Evolutionary conservation across 257 asterid genomes (phyloP).

Genomic region (Gentiana dahurica): DNA sequence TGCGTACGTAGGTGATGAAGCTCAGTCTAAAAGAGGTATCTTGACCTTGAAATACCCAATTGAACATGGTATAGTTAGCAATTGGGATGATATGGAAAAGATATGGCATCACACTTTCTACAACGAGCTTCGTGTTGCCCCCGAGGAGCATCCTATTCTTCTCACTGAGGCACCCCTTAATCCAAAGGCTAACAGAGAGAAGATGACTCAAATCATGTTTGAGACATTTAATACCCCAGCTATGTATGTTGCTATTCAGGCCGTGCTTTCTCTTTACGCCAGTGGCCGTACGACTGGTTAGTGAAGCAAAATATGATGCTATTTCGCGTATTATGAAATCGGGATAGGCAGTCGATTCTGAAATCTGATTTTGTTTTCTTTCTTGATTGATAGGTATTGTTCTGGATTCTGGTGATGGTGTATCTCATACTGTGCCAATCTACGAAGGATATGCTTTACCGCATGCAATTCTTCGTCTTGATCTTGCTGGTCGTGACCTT

Average conservation of each 20-base stretch:
- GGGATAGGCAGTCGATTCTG: too few species aligned
- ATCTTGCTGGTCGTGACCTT: slow-evolving; percentile 44
- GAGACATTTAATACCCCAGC: slow-evolving; percentile 43
- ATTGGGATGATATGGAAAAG: slow-evolving; percentile 48
- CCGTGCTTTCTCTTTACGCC: slow-evolving; percentile 44
- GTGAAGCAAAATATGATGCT: slow-evolving; percentile 3
- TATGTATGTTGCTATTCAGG: slow-evolving; percentile 45
- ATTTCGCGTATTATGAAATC: not conserved
- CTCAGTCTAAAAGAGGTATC: slow-evolving; percentile 45
- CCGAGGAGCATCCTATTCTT: slow-evolving; percentile 43
- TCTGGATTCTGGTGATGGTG: slow-evolving; percentile 49
- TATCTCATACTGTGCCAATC: slow-evolving; percentile 39
- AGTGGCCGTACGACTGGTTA: slow-evolving; percentile 46
- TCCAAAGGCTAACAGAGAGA: slow-evolving; percentile 45
- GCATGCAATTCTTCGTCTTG: slow-evolving; percentile 43
- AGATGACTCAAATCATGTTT: slow-evolving; percentile 45
- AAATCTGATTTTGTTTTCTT: not conserved
- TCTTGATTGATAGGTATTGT: slow-evolving; percentile 32
- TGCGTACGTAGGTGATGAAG: slow-evolving; percentile 42
- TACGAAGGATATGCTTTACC: slow-evolving; percentile 42
- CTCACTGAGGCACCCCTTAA: slow-evolving; percentile 47
- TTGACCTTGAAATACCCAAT: slow-evolving; percentile 40
- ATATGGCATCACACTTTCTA: slow-evolving; percentile 49
- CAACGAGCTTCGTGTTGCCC: slow-evolving; percentile 47
- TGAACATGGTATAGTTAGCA: slow-evolving; percentile 41